A percentile compares a stretch with the other conserved stretches of the same genome.
These are phyloP conservation scores for Golubevia pallescens DNA, from an alignment of 1,284 basidiomycete species.

Conservation along the genomic window DNA sequence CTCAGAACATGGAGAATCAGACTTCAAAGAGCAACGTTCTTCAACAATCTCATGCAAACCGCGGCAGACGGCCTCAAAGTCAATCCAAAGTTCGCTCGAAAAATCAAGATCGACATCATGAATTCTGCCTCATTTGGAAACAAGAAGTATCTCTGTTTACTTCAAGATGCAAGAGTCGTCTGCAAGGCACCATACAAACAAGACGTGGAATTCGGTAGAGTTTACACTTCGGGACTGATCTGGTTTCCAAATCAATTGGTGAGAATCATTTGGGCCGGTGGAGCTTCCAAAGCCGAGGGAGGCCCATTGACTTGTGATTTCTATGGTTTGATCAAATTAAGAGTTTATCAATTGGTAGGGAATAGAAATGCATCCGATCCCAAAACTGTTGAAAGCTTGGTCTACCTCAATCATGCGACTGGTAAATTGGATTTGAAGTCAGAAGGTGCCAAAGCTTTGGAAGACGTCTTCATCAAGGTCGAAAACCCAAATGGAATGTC, in stretches of 20 bases:
- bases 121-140: neutral
- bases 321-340: neutral
- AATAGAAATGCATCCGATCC: neutral
- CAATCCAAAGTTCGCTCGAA: neutral
- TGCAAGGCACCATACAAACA: too few relatives aligned
- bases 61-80: too few relatives aligned
- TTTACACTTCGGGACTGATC: neutral
- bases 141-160: neutral
- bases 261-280: too few relatives aligned
- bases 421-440: neutral
- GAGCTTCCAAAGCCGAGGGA: neutral
- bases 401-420: neutral
- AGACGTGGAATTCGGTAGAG: neutral
- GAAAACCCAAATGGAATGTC: neutral
- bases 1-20: neutral
- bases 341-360: neutral
- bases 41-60: neutral
- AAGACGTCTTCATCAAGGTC: neutral
- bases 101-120: neutral
- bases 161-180: neutral
- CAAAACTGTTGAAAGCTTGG: neutral
- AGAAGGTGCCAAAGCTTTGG: neutral
- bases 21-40: neutral
- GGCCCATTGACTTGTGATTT: neutral
- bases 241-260: too few relatives aligned